Conservation (phyloP, 2,329 filamentous ascomycete species). For the Chaetomium sp. region DNA sequence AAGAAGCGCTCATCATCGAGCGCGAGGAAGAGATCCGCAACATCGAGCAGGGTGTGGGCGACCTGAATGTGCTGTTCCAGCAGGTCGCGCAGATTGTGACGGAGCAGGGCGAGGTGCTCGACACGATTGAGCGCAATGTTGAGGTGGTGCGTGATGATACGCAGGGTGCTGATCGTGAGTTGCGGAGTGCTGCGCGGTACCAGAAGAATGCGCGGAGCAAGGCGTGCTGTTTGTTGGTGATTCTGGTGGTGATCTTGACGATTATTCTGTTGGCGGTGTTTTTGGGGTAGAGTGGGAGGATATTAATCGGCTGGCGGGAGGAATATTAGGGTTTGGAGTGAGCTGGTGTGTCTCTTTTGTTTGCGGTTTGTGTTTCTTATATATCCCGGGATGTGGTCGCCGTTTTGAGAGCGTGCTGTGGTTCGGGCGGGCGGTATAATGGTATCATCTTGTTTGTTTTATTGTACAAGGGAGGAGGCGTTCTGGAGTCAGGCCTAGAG, state of each 20-base stretch:
- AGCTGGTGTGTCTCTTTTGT: too few relatives aligned
- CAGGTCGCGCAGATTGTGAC: constrained; percentile 97
- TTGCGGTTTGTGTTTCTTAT: too few relatives aligned
- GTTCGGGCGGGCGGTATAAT: constrained; percentile 3
- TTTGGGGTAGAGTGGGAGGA: constrained; percentile 49
- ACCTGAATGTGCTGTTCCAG: constrained; percentile 92
- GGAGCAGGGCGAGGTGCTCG: constrained; percentile 84
- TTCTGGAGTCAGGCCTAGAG: constrained; percentile 5
- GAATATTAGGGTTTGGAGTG: not conserved
- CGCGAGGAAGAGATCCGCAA: constrained; percentile 95
- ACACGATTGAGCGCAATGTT: constrained; percentile 84
- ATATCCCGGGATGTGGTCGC: too few relatives aligned
- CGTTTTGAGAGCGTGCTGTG: too few relatives aligned
- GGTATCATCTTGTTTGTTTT: constrained; percentile 2
- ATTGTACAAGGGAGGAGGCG: constrained; percentile 12
- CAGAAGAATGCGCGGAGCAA: constrained; percentile 95
- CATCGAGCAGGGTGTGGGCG: constrained; percentile 92
- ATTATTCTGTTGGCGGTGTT: constrained; percentile 85
- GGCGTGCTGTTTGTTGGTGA: constrained; percentile 84
- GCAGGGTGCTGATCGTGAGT: constrained; percentile 75
- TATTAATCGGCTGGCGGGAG: not conserved
- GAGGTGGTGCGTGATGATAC: constrained; percentile 77
- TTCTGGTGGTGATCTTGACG: constrained; percentile 79
- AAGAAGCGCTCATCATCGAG: constrained; percentile 91
- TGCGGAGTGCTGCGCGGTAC: constrained; percentile 79